Base-by-base conservation (phyloP, 176 grass and related monocot genomes). In the Chrysopogon serrulatus region DNA sequence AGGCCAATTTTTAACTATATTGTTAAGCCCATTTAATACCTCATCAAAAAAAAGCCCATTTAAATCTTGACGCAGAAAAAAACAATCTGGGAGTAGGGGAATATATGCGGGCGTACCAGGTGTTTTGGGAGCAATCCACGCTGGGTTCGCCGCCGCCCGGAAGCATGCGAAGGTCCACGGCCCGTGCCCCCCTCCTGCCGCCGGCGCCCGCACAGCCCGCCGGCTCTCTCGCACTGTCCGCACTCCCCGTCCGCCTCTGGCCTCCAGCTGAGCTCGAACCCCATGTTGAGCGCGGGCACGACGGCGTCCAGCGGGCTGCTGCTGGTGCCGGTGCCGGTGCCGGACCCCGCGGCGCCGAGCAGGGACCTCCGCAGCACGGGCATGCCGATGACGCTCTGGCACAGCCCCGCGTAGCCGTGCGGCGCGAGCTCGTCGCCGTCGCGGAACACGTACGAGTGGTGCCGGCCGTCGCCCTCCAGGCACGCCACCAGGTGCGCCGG, bases 361-460 rank as follows among this genome's bases (percentile, higher is more conserved):
- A 90, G 74, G 1, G 88, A 86, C 80, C 88, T 40, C 60, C 74
- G 30, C 0, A 90, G 88, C 80, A 90, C 88, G 9, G 88, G 88
- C 68, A 83, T 49, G 24, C 67, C 80, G 60, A 87, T 27, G 19
- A 90, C 80, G 47, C 68, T 32, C 79, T 32, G 79, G 84, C 84
- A 90, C 60, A 83, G 13, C 15, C 6, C 67, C 0, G 79, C 84
- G 65, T 83, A 59, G 6, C 56, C 30, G 57, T 47, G 24, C n/a
- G 79, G 66, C 88, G 6, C 28, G 57, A 51, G 43, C 8, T 83
- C 84, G n/a, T 90, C 88, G n/a, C 79, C 79, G 57, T 90, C 84
- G 66, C 84, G 57, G 88, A 90, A 86, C 28, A 90, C 84, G 79
- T 90, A 90, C 1, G 88, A 90, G 84, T 90, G 88, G 84, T 90